These are phyloP conservation scores for Dentipellis fragilis DNA, from an alignment of 768 basidiomycete species.

Conservation along the genomic window DNA sequence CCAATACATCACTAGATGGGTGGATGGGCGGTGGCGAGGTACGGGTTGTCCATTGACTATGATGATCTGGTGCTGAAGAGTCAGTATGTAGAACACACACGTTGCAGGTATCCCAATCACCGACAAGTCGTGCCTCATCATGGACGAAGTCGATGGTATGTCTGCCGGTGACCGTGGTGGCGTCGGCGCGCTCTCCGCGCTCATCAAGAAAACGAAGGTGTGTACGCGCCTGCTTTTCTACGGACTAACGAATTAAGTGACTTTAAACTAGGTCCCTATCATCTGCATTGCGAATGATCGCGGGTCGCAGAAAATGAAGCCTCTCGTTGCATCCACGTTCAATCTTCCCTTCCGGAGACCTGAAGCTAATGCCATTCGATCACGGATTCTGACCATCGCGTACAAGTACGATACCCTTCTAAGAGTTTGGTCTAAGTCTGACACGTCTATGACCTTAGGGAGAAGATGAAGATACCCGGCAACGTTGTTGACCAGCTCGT, in stretches of 20 bases:
- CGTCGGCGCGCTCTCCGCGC: conserved; percentile 81
- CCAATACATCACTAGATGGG: conserved; percentile 80
- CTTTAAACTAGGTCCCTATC: conserved; percentile 65
- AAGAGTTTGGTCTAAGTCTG: neutral
- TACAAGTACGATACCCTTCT: conserved; percentile 59
- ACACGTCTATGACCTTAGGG: conserved; percentile 36
- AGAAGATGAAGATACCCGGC: conserved; percentile 86
- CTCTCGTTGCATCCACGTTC: conserved; percentile 62
- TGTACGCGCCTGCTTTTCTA: conserved; percentile 1
- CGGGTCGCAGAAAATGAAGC: conserved; percentile 83
- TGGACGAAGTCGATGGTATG: conserved; percentile 99
- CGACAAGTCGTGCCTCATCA: conserved; percentile 79
- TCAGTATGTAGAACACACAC: conserved; percentile 40
- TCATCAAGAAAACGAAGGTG: conserved; percentile 92
- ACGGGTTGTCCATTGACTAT: conserved; percentile 8
- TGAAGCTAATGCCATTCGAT: conserved; percentile 12
- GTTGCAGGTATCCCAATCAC: conserved; percentile 67
- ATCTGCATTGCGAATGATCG: conserved; percentile 96
- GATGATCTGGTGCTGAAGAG: neutral
- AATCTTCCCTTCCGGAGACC: conserved; percentile 72
- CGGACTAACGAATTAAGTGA: neutral
- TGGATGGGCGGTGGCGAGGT: conserved; percentile 60
- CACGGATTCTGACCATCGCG: conserved; percentile 73
- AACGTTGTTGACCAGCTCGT: conserved; percentile 92
- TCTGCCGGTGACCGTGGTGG: conserved; percentile 96